Base-by-base conservation (phyloP, 768 basidiomycete species). In the Boletus barrowsii region DNA sequence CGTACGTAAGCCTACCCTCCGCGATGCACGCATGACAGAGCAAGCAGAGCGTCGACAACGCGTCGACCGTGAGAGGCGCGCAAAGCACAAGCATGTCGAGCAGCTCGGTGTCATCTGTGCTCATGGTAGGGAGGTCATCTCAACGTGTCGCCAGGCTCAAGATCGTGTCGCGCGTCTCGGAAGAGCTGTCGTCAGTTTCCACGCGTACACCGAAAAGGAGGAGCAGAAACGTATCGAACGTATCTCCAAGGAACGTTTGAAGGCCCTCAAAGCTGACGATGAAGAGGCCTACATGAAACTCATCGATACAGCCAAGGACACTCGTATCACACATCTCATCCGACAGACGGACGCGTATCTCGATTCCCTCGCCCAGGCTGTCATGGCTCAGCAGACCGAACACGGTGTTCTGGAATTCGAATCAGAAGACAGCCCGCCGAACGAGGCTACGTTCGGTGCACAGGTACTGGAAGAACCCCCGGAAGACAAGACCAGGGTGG, bases 251-350 rank as follows among this genome's bases (percentile, higher is more conserved):
- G 97, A 98, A 72, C 93, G 95, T 90, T 76, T 99, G 59, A 93
- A 91, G 76, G 97, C 96, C 9, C 84, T 98, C 62, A 94, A 96
- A 74, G 90, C 90, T 29, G 95, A 98, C 67, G 96, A 99, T 75
- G 97, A 99, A 76, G 97, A 98, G 73, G 95, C 93, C n/a, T 99
- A 99, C 73, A 88, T 98, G 83, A 94, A 94, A 68, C 88, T 99
- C 64, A 92, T 99, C 65, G 97, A 98, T 71, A 97, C 95, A 17
- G 96, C 96, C 54, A 99, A 99, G 71, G 97, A 99, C 65, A 98
- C 96, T 10, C 89, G 97, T 72, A 98, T 99, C 73, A 97, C 95
- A 0, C 97, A 98, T 73, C 77, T 98, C 26, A 77, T 99, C 53
- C 80, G 88, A 42, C 96, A 98, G 74, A 99, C 97, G 10, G 96